A percentile compares a stretch with the other conserved stretches of the same genome.
Conservation (phyloP, 139 green algal species). For the Auxenochlorella protothecoides region DNA sequence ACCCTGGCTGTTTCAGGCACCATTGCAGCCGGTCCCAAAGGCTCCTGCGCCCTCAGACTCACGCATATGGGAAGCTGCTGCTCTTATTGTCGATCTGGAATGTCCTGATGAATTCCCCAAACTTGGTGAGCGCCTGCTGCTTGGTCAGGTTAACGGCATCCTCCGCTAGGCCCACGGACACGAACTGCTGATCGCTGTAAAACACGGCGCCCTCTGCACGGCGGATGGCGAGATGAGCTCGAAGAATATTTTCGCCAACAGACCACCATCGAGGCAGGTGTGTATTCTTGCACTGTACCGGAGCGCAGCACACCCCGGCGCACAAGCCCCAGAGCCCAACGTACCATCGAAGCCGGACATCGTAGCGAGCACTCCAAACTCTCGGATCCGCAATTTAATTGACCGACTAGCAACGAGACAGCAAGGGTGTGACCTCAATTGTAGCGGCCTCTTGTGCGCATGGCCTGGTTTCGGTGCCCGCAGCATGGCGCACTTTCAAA, state of each 20-base stretch:
- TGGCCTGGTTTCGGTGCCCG: no score
- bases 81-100: slow-evolving; percentile 32
- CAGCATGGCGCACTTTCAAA: slow-evolving; percentile 4
- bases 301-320: no score
- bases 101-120: slow-evolving; percentile 42
- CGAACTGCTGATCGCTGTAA: slow-evolving; percentile 42
- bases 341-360: slow-evolving; percentile 31
- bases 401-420: no score
- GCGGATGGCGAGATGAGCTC: not conserved
- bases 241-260: not conserved
- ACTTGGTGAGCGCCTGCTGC: slow-evolving; percentile 28
- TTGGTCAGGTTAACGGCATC: slow-evolving; percentile 7
- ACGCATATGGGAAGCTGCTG: slow-evolving; percentile 25
- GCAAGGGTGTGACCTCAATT: no score
- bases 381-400: not conserved
- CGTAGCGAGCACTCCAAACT: not conserved
- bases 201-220: slow-evolving; percentile 36
- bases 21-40: no score
- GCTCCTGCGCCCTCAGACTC: not conserved
- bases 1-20: no score
- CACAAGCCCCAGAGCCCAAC: not conserved
- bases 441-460: no score
- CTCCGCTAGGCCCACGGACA: slow-evolving; percentile 3
- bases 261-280: not conserved
- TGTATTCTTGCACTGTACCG: no score